Base-by-base conservation (phyloP, 768 basidiomycete genomes). In the Tricholoma bakamatsutake region DNA sequence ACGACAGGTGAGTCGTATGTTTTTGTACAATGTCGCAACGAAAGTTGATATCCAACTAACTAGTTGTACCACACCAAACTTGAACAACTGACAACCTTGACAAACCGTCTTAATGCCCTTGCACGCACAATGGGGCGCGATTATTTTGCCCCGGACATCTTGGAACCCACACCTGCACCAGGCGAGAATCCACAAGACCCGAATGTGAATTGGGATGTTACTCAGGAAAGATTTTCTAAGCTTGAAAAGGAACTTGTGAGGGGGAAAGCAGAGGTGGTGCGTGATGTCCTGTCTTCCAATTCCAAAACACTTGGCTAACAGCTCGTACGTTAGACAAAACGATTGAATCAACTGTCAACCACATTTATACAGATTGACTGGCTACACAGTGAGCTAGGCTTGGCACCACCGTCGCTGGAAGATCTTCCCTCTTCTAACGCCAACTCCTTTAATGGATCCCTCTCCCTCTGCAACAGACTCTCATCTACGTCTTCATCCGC, bases 201-300 rank as follows among this genome's bases (percentile, higher is more conserved):
- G 2, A 68, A 72, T 31, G 72, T 79, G 5, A 77, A 81, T 62
- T 76, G 80, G 21, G 88, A 94, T 62, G 88, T 93, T 13, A 86
- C 84, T 10, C 85, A 88, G 0, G 91, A 93, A 60, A 80, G 88
- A 11, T 90, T 95, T 64, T 77, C 82, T 46, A 85, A 76, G 62
- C 73, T 95, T 5, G 90, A 94, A 75, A 87, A 89, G 66, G 91
- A 94, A 64, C 79, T 93, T 15, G 84, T 89, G 9, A 77, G 87
- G 52, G 91, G 90, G 10, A 93, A 93, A 69, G 80, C 81, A n/a
- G 93, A 95, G 80, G 79, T 92, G 53, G 88, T 92, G 62, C 64
- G 88, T 76, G 43, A 40, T 18, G 4, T 51, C 39, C 27, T 11
- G 37, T 47, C 45, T 24, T 50, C 39, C n/a, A 9, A 21, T 13